Conservation (phyloP, 257 asterid species). For the Marsdenia floribunda region DNA sequence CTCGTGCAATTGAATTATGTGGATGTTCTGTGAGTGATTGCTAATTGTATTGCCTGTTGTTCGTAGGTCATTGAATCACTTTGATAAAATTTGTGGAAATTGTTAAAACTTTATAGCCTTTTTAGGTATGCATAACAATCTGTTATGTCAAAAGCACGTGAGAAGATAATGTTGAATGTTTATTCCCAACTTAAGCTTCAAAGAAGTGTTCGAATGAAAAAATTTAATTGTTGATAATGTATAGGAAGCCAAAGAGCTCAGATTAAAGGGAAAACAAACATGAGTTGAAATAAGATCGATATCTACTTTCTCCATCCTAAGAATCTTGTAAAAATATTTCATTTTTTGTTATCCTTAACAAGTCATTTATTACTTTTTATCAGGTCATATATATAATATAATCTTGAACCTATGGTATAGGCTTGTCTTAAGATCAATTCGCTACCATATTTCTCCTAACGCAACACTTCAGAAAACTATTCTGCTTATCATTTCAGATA, state of each 20-base stretch:
- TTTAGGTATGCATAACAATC: neutral
- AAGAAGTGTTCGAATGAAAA: neutral
- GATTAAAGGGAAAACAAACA: no score
- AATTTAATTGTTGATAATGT: neutral
- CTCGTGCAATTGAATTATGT: neutral
- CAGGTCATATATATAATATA: neutral
- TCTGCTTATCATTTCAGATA: no score
- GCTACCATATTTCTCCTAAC: neutral
- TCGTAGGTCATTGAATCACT: neutral
- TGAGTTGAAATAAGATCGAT: no score
- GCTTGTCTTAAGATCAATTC: neutral
- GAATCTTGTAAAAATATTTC: no score
- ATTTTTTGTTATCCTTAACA: no score
- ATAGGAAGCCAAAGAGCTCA: neutral
- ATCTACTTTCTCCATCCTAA: no score
- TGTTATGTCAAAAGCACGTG: neutral
- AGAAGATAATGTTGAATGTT: neutral
- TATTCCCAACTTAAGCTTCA: neutral
- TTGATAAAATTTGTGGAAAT: neutral
- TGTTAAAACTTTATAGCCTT: neutral
- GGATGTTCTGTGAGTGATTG: neutral
- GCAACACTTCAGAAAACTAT: no score
- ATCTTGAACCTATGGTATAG: neutral
- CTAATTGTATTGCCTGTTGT: neutral
- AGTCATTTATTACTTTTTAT: no score